Base-by-base conservation (phyloP, 2,329 filamentous ascomycete species). In the Stachybotrys chlorohalonatus region DNA sequence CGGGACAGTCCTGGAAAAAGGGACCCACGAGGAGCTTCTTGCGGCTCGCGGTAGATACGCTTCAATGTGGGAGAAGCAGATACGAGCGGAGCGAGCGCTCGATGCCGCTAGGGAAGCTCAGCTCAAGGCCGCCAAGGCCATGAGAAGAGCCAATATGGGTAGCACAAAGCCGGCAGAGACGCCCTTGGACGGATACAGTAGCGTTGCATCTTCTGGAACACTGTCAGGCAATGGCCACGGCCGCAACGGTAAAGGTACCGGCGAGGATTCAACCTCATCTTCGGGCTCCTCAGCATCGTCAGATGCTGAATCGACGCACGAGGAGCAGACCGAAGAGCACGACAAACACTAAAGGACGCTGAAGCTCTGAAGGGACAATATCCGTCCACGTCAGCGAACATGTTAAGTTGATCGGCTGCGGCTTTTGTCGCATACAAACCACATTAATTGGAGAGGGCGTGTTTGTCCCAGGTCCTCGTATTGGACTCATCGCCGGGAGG, bases 21-120 rank as follows among this genome's bases (percentile, higher is more conserved):
- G 90, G 15, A 91, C 85, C 0, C 91, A 96, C 65, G 80, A 87
- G 15, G 84, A 93, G 62, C 78, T 96, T 4, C 75, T 95, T 6
- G 77, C 77, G 2, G 74, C 81, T 51, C 83, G 83, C 32, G 90
- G 89, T 11, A 83, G 85, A 57, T 96, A 96, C 65, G 81, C 83
- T 11, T 85, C 85, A 57, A 92, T 96, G 84, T 96, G 91, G 91
- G 84, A 86, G 59, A 93, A 92, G 71, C 91, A 96, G 69, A 91
- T 89, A 58, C 81, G 86, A 57, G 88, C 89, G 2, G 87, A 92
- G 66, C 80, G 80, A 59, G 88, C 87, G 11, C 58, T 72, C 53
- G 64, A 68, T 49, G 68, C 63, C 32, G 70, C 70, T 50, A 64
- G 68, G 24, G 65, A 69, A 57, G 70, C 70, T 30, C 68, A 70